Percentiles rank a stretch among this genome's conserved stretches.
Evolutionary conservation across 1,284 basidiomycete species (phyloP).

Genomic region (Ganoderma lingzhi): DNA sequence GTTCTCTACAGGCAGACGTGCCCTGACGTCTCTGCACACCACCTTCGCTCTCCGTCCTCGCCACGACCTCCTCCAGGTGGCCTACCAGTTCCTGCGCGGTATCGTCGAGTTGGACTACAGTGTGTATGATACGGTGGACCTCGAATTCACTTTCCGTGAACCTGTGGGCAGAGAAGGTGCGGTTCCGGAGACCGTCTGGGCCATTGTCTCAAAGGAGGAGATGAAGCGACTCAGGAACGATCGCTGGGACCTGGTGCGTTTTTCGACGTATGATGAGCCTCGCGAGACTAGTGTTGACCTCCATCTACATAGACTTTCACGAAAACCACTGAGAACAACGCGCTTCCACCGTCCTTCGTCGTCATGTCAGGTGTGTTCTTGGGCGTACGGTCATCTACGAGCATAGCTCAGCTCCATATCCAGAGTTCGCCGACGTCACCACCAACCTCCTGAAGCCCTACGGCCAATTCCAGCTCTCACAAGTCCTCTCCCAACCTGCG

Average conservation of each 20-base stretch:
- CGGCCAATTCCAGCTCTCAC: slow-evolving; percentile 60
- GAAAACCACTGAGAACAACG: slow-evolving; percentile 73
- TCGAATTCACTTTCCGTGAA: slow-evolving; percentile 79
- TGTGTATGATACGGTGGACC: slow-evolving; percentile 70
- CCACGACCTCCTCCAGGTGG: slow-evolving; percentile 79
- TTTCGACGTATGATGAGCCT: neutral
- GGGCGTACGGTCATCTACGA: neutral
- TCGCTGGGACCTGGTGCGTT: slow-evolving; percentile 87
- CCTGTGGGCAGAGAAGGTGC: slow-evolving; percentile 45
- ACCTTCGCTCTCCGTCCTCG: slow-evolving; percentile 81
- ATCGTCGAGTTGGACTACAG: slow-evolving; percentile 81
- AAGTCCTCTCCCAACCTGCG: slow-evolving; percentile 68
- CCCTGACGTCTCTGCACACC: slow-evolving; percentile 79
- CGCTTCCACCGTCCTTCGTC: slow-evolving; percentile 65
- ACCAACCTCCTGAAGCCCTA: slow-evolving; percentile 78
- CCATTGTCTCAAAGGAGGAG: slow-evolving; percentile 81
- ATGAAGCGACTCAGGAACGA: slow-evolving; percentile 71
- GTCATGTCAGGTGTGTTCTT: slow-evolving; percentile 72
- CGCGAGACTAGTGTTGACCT: neutral
- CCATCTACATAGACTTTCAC: slow-evolving; percentile 69
- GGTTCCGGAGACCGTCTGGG: slow-evolving; percentile 82
- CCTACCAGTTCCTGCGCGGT: slow-evolving; percentile 66
- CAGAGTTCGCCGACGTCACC: slow-evolving; percentile 84
- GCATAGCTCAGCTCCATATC: slow-evolving; percentile 15
- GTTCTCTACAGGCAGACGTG: slow-evolving; percentile 87